phyloP scores from a whole-genome alignment of 2,329 filamentous ascomycete genomes.

The Trichoderma sp. region DNA sequence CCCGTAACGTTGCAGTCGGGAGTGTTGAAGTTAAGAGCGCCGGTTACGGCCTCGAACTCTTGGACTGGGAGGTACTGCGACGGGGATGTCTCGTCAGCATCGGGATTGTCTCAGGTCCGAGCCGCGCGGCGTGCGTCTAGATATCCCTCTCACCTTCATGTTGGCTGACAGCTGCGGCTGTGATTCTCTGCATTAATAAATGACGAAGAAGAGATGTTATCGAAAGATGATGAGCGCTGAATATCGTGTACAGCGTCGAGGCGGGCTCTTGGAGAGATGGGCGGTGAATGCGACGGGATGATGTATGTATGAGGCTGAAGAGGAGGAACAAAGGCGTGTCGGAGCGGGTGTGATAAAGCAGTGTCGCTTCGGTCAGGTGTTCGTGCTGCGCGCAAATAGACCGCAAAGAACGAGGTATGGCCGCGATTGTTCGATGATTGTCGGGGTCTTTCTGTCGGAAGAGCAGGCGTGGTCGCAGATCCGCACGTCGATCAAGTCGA shows the following conservation, averaged over 20 bases:
- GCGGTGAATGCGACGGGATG: conserved; percentile 5
- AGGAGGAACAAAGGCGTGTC: neutral
- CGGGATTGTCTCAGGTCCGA: neutral
- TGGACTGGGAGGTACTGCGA: conserved; percentile 83
- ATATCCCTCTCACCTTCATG: conserved; percentile 44
- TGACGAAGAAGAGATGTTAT: neutral
- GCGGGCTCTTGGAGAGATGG: neutral
- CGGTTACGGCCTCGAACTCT: conserved; percentile 88
- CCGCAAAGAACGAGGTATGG: conserved; percentile 26
- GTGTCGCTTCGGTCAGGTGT: neutral
- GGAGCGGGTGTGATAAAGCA: neutral
- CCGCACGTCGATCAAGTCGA: conserved; percentile 13
- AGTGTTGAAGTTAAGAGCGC: conserved; percentile 93
- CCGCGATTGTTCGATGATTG: conserved; percentile 4
- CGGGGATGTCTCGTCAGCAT: conserved; percentile 31
- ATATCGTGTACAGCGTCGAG: neutral
- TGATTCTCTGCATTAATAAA: conserved; percentile 13
- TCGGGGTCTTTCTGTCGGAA: neutral
- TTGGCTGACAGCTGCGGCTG: conserved; percentile 30
- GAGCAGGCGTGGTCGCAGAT: conserved; percentile 13
- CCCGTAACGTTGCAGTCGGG: conserved; percentile 89
- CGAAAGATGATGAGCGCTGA: neutral
- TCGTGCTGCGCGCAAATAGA: conserved; percentile 1
- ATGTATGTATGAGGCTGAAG: neutral
- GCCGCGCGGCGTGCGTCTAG: neutral